Evolutionary conservation across 2,329 filamentous ascomycete genomes (phyloP).

Genomic region (Aspergillus sp.): DNA sequence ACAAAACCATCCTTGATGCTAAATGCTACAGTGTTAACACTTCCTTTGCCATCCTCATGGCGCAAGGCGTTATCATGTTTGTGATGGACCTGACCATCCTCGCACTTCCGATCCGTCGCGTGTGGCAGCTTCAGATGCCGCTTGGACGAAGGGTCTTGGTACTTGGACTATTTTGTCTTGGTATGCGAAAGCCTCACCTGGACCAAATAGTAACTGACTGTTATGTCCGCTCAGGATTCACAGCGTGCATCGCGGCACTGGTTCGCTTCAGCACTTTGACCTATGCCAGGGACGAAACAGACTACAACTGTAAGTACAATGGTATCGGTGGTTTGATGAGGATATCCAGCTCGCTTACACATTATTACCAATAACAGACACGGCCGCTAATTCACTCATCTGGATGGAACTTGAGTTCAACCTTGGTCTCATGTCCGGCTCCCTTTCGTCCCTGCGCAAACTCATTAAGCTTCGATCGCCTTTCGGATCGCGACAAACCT

Average conservation of each 20-base stretch:
- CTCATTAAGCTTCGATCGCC: neutral
- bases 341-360: neutral
- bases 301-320: conserved; percentile 21
- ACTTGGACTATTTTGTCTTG: conserved; percentile 10
- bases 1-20: conserved; percentile 9
- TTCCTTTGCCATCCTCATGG: conserved; percentile 15
- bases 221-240: conserved; percentile 3
- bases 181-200: neutral
- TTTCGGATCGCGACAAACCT: neutral
- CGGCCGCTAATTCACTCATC: conserved; percentile 18
- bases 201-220: neutral
- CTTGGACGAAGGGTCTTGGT: conserved; percentile 7
- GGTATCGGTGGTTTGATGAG: neutral
- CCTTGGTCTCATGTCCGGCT: conserved; percentile 22
- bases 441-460: conserved; percentile 17
- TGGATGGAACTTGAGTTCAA: conserved; percentile 28
- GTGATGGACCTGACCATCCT: conserved; percentile 22
- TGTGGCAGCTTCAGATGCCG: conserved; percentile 26
- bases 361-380: conserved; percentile 11
- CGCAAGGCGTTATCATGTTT: conserved; percentile 23
- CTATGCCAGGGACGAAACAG: conserved; percentile 15
- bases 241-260: conserved; percentile 21
- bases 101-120: conserved; percentile 19
- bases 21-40: conserved; percentile 13
- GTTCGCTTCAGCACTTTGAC: conserved; percentile 21